Conservation (phyloP, 805 yeast species). For the Lachancea quebecensis region DNA sequence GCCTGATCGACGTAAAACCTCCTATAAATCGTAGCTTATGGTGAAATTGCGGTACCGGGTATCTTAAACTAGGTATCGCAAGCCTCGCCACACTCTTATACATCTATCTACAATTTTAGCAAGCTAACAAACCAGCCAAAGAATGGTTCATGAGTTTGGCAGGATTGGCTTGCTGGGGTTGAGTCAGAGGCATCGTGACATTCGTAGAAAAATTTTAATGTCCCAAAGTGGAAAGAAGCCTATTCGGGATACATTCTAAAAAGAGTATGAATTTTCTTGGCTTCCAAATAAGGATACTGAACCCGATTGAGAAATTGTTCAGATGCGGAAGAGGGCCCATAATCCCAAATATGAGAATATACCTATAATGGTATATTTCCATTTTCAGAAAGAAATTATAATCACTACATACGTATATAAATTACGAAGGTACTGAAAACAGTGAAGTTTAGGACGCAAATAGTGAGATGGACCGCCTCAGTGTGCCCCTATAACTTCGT, state of each 20-base stretch:
- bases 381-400: background rate
- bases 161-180: background rate
- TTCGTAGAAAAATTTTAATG: background rate
- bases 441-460: too few species aligned
- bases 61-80: background rate
- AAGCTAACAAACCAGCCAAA: background rate
- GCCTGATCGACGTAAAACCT: conserved; percentile 4
- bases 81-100: background rate
- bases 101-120: background rate
- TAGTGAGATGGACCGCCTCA: too few species aligned
- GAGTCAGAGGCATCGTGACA: background rate
- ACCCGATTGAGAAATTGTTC: too few species aligned
- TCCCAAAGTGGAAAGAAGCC: background rate
- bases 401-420: background rate
- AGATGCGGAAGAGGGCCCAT: too few species aligned
- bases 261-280: too few species aligned
- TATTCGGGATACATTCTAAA: background rate
- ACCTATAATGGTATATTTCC: background rate
- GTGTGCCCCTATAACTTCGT: too few species aligned
- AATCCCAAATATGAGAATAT: too few species aligned
- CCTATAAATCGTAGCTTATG: background rate
- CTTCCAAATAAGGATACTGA: too few species aligned
- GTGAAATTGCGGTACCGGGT: background rate
- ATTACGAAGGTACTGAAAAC: too few species aligned
- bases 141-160: background rate